Evolutionary conservation across 768 basidiomycete species (phyloP), one percentile per base, ranked within the genome.

Genomic region (Pisolithus orientalis): DNA sequence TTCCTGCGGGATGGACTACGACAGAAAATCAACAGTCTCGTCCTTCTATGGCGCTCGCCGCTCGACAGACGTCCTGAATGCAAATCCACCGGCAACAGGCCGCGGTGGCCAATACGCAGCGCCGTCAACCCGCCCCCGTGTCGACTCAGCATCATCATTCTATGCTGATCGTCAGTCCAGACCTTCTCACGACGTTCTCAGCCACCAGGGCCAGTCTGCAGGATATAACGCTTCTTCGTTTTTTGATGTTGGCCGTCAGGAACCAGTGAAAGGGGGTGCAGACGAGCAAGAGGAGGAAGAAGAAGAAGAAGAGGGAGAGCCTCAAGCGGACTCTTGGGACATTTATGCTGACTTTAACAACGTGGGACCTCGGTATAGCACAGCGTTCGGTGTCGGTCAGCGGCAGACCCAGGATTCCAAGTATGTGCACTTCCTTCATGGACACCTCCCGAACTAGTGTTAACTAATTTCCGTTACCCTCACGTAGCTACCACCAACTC

Each of bases 331-430:
- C 14, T 73, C 74, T 32, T 91, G 87, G 83, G 87, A 93, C 65
- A 82, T 93, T 43, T 92, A 83, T 64, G 87, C 90, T 21, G 90
- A 93, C 69, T 93, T 93, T 69, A 93, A 93, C 71, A 93, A 93
- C 59, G 67, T 80, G 5, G 90, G 90, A 2, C 90, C 89, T 21
- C 74, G 78, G 51, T 92, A 92, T 60, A 87, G 85, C 60, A 70
- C 75, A 21, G 76, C 84, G 6, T 84, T 85, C 63, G 79, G 74
- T 17, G 40, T 70, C 6, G 66, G 66, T 7, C 63, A 70, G 47
- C 66, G 44, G 14, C 44, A 69, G 29, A 11, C 34, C 34, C 72
- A 65, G 21, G 69, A 73, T 16, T 59, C 74, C 55, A 80, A 73
- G 85, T 83, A 53, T 64, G 78, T 69, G 47, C 7, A 57, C 54